Base-by-base conservation (phyloP, 352 stramenopile genomes). In the Pilasporangium apinafurcum region DNA sequence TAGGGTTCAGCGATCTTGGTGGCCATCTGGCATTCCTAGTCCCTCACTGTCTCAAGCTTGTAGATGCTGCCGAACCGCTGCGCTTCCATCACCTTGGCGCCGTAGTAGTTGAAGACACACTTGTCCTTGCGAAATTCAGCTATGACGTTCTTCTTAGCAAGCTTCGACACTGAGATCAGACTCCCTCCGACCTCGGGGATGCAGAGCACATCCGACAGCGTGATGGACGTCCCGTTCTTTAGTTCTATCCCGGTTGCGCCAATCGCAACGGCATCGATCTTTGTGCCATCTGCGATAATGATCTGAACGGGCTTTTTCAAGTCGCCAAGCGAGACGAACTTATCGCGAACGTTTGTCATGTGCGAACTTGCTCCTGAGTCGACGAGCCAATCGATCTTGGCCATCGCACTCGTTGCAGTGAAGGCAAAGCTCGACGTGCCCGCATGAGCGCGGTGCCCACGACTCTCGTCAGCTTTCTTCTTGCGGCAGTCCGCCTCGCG, bases 111-210 rank as follows among this genome's bases (percentile, higher is more conserved):
- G 39, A 49, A 53, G 30, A 26, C 24, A 44, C 30, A 49, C 5
- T 48, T 53, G 42, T 30, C 36, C 40, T 60, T 60, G 38, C 45
- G 24, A 5, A 56, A 60, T 25, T 55, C 20, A 1, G 38, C 16
- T 10, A 44, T 22, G 21, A 56, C 38, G 16, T 51, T 14, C 31
- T 51, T 60, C 32, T 56, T 34, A 14, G 28, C 18, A 2, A 48
- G 45, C 38, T 60, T 56, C 17, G 39, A 40, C 20, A 60, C 46
- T 30, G 27, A 59, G 22, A 57, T 51, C 17, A 52, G 22, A 10
- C 35, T 47, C 26, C 49, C 37, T 29, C 42, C 48, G 25, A 56
- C 26, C 33, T 50, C 39, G n/a, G 50, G 50, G 43, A 53, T 58
- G 37, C 52, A 44, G 4, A 44, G 30, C 12, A 48, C 17, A 39